Base-by-base conservation (phyloP, 2,329 filamentous ascomycete species). In the Penicillium griseofulvum region DNA sequence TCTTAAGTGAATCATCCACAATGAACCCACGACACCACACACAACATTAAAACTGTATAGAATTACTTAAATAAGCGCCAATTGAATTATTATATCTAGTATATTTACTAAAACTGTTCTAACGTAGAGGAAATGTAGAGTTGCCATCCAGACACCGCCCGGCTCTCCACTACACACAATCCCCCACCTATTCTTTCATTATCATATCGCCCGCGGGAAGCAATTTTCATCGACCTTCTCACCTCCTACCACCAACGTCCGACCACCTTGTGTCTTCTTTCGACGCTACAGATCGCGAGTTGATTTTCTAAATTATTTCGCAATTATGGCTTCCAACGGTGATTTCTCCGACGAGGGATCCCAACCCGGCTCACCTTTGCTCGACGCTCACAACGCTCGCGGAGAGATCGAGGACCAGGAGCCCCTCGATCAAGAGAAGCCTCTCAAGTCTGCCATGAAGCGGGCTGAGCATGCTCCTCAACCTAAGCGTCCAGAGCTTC, bases 401-500 rank as follows among this genome's bases (percentile, higher is more conserved):
- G 83, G 90, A 74, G 87, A 90, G 68, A 83, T 90, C 67, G 87
- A 90, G 70, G 88, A 87, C 61, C 88, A 90, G 65, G 89, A 90
- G 71, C 88, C 85, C 47, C 81, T 81, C 46, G 75, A 83, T 22
- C 48, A 50, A 64, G 77, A 87, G 61, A 87, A 89, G 81, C 83
- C 85, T 54, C 76, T 86, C 70, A 96, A 96, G 83, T 90, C 92
- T 43, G 87, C 90, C 26, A 79, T 97, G 77, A 97, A 97, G 83
- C 91, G 91, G 78, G 76, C 81, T 52, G 64, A 64, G 37, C 77
- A 86, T 63, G 77, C 79, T 49, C 80, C 83, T 56, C 81, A 80
- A 56, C 77, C 85, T 53, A 81, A 84, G 68, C 79, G 83, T 67
- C 87, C 87, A 62, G 80, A 81, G 60, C 81, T 91, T 55, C 94